Evolutionary conservation across 345 rosid species (phyloP).

Genomic region (Acer negundo): DNA sequence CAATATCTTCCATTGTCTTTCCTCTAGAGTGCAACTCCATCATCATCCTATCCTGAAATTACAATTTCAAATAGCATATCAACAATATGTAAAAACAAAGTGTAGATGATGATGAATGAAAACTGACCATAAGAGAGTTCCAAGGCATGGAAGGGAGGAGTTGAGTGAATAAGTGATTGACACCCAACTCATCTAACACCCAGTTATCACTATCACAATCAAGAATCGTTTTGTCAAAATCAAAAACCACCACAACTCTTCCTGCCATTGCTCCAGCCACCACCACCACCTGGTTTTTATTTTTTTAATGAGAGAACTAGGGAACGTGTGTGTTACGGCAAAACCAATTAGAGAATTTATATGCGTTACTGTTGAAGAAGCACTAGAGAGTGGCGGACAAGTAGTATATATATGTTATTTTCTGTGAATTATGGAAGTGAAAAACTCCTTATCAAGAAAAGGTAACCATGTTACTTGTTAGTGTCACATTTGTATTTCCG

Average conservation of each 20-base stretch:
- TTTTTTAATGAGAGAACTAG: too few relatives aligned
- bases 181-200: conserved; percentile 27
- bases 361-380: neutral
- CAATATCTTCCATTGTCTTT: conserved; percentile 30
- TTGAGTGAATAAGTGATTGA: conserved; percentile 15
- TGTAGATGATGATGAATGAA: neutral
- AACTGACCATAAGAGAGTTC: conserved; percentile 4
- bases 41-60: conserved; percentile 33
- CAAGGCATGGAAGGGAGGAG: neutral
- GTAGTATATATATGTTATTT: too few relatives aligned
- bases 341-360: too few relatives aligned
- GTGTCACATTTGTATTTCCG: too few relatives aligned
- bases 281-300: too few relatives aligned
- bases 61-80: neutral
- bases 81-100: neutral
- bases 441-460: too few relatives aligned
- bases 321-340: too few relatives aligned
- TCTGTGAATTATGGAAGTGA: too few relatives aligned
- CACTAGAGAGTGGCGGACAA: neutral
- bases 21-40: conserved; percentile 25
- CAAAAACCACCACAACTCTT: conserved; percentile 24
- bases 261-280: conserved; percentile 28
- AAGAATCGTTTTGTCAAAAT: conserved; percentile 35
- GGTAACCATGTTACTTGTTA: too few relatives aligned
- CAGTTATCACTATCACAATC: conserved; percentile 34